These are phyloP conservation scores for Apiotrichum gamsii DNA, from an alignment of 1,284 basidiomycete species.

Conservation along the genomic window DNA sequence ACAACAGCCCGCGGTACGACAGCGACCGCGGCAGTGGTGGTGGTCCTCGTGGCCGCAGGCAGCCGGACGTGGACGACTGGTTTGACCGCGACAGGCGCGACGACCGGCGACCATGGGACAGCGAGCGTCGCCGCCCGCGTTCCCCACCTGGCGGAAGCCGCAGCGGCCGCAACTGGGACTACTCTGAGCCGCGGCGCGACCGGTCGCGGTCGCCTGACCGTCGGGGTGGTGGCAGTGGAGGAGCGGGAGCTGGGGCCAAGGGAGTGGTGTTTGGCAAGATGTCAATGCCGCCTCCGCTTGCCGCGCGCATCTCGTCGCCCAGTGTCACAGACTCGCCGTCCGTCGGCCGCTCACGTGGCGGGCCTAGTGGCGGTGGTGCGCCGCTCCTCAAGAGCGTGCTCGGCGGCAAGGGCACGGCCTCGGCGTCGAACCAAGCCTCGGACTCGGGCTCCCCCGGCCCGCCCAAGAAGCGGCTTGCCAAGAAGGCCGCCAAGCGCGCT, in stretches of 20 bases:
- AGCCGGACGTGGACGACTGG: background rate
- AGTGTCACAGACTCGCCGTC: background rate
- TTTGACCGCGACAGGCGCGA: background rate
- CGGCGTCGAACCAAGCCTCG: background rate
- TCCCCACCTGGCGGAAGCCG: background rate
- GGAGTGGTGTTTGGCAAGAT: background rate
- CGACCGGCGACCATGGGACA: too few species aligned
- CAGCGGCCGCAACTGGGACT: background rate
- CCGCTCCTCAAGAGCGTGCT: background rate
- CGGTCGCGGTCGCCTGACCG: background rate
- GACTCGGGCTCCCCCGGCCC: background rate
- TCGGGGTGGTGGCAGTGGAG: too few species aligned
- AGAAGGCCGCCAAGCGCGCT: background rate
- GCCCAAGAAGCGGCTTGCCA: background rate
- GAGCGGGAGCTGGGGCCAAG: too few species aligned
- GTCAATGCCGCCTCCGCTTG: background rate
- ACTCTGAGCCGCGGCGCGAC: background rate
- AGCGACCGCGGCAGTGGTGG: background rate
- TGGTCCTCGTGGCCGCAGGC: background rate
- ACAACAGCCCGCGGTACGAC: background rate
- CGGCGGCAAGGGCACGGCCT: background rate
- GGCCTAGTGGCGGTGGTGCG: background rate
- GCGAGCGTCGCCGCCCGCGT: conserved; percentile 1
- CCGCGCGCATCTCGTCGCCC: background rate
- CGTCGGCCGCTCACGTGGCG: background rate